A percentile compares a stretch with the other conserved stretches of the same genome.
Conservation (phyloP, 805 yeast genomes). For the Yarrowia keelungensis region DNA sequence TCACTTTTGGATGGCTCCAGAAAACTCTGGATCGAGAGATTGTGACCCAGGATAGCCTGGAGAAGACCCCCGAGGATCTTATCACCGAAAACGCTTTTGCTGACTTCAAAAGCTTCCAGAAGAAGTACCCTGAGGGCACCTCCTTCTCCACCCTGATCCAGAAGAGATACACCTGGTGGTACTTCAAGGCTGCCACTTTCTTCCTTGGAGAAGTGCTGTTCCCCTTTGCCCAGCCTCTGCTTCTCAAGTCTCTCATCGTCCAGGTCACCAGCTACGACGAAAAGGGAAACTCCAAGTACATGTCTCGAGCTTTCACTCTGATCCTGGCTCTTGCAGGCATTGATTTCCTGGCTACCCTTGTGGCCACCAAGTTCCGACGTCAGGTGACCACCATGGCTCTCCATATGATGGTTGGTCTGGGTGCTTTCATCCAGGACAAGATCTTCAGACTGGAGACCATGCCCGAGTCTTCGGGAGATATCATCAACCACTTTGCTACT, state of each 20-base stretch:
- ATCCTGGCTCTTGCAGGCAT: slow-evolving; percentile 75
- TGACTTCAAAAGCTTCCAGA: slow-evolving; percentile 21
- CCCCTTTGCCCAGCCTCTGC: slow-evolving; percentile 55
- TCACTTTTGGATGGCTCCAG: slow-evolving; percentile 36
- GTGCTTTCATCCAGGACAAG: slow-evolving; percentile 71
- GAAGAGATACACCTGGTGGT: slow-evolving; percentile 32
- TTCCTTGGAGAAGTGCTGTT: slow-evolving; percentile 55
- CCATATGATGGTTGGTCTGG: slow-evolving; percentile 62
- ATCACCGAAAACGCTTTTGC: slow-evolving; percentile 20
- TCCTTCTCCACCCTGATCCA: slow-evolving; percentile 13
- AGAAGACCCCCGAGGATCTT: slow-evolving; percentile 19
- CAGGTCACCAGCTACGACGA: slow-evolving; percentile 57
- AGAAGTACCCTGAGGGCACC: slow-evolving; percentile 14
- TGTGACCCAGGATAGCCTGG: slow-evolving; percentile 31
- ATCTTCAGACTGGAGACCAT: slow-evolving; percentile 64
- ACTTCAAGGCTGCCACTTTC: slow-evolving; percentile 46
- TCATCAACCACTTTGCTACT: slow-evolving; percentile 34
- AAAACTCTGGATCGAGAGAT: slow-evolving; percentile 23
- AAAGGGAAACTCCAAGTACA: slow-evolving; percentile 53
- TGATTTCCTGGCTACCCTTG: slow-evolving; percentile 74
- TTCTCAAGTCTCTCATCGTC: slow-evolving; percentile 51
- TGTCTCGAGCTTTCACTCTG: slow-evolving; percentile 76
- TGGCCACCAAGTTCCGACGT: slow-evolving; percentile 70
- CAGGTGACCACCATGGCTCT: slow-evolving; percentile 35
- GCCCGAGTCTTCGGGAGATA: slow-evolving; percentile 27